Evolutionary conservation across 257 asterid genomes (phyloP), one percentile per base, ranked within the genome.

Genomic region (Scutellaria galericulata): DNA sequence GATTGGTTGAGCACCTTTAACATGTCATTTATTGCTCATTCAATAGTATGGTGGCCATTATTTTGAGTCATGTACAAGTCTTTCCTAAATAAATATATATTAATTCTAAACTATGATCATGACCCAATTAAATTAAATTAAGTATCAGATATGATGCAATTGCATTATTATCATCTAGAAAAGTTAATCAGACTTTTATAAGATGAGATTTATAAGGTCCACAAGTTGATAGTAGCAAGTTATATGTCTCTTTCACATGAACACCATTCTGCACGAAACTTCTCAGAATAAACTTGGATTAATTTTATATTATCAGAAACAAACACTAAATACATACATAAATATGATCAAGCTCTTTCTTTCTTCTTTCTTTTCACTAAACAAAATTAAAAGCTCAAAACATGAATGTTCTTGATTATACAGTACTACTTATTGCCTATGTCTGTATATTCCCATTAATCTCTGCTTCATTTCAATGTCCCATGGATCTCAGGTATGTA

Each of bases 401-500:
- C 50, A 81, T 78, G 84, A 55, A 4, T 31, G 37, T 31, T 31
- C 37, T 31, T 31, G 37, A 31, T 31, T 31, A 31, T 31, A 4
- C 37, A 2, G 5, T 31, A 37, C 6, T 62, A 3, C 0, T 52
- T 22, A 6, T 77, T 5, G 22, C 40, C 7, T 13, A 0, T 53
- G 71, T 76, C 64, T 76, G 52, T 39, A 70, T 74, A 75, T 62
- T 52, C 57, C 55, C 64, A 2, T 76, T 27, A 73, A 14, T 20
- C 9, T 67, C 20, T 37, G 83, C 68, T 13, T 77, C 76, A 24
- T 66, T 83, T 44, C 44, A 76, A 14, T 89, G 93, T 55, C 90
- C 92, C 37, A 51, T 86, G 1, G 63, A 83, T 42, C 72, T 89
- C 8, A 70, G 66, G 64, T 89, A 83, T 75, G 90, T 89, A 37